Evolutionary conservation across 2,329 filamentous ascomycete genomes (phyloP).

Genomic region (Neonectria magnoliae): DNA sequence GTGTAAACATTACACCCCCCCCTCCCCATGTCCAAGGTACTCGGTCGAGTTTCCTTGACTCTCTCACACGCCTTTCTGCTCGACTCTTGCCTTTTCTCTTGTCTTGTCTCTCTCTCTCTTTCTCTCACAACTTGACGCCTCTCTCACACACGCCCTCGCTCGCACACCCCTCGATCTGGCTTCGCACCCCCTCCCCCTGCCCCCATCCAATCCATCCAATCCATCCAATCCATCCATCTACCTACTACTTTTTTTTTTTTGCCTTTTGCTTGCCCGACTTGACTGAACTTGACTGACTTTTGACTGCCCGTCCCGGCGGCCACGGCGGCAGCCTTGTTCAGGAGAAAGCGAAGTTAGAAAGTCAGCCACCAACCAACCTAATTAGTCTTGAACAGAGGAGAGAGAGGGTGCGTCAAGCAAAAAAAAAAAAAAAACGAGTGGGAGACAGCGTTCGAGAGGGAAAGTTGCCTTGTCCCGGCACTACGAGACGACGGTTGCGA

Average conservation of each 20-base stretch:
- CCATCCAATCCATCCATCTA: neutral
- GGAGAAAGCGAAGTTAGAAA: constrained; percentile 25
- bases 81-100: too few relatives aligned
- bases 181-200: neutral
- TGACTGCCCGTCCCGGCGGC: constrained; percentile 17
- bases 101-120: neutral
- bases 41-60: neutral
- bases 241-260: constrained; percentile 5
- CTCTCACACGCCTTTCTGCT: neutral
- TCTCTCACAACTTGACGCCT: neutral
- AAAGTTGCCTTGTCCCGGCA: constrained; percentile 30
- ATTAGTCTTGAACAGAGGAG: neutral
- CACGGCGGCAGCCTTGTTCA: constrained; percentile 20
- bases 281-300: neutral
- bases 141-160: neutral
- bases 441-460: constrained; percentile 2
- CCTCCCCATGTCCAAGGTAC: neutral
- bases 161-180: neutral
- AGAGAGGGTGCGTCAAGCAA: constrained; percentile 19
- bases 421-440: constrained; percentile 32
- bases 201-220: neutral
- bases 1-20: constrained; percentile 2
- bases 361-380: neutral
- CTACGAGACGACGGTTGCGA: constrained; percentile 35
- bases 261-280: neutral